These are phyloP conservation scores for Recurvomyces mirabilis DNA, from an alignment of 495 filamentous ascomycete species.

Conservation along the genomic window DNA sequence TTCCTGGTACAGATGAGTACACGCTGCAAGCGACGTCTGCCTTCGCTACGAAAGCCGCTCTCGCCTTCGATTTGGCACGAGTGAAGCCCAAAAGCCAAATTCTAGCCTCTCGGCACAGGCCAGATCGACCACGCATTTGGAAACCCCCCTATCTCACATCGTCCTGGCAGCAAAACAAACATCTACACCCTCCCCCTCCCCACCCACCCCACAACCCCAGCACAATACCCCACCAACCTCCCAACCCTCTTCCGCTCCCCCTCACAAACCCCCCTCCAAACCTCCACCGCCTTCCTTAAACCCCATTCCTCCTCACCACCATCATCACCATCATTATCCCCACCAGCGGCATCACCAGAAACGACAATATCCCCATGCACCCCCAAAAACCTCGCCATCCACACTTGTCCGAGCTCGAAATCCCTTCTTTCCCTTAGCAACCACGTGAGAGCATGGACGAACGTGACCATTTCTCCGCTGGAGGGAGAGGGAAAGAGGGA, in stretches of 20 bases:
- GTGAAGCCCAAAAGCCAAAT: no score
- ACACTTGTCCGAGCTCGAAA: constrained; percentile 88
- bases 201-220: constrained; percentile 80
- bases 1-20: no score
- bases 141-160: neutral
- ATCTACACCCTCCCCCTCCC: constrained; percentile 43
- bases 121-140: neutral
- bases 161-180: no score
- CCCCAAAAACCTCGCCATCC: constrained; percentile 87
- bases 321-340: no score
- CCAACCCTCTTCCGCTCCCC: constrained; percentile 58
- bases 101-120: no score
- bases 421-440: constrained; percentile 56
- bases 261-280: constrained; percentile 37
- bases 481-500: constrained; percentile 20
- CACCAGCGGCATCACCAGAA: constrained; percentile 15
- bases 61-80: no score
- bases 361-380: constrained; percentile 55
- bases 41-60: no score
- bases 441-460: constrained; percentile 63
- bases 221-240: constrained; percentile 70
- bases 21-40: no score
- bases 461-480: constrained; percentile 66
- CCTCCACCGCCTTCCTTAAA: constrained; percentile 27
- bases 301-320: no score